Percentiles rank a stretch among this genome's conserved stretches.
Evolutionary conservation across 2,329 filamentous ascomycete genomes (phyloP).

Genomic region (Elsinoe ampelina): DNA sequence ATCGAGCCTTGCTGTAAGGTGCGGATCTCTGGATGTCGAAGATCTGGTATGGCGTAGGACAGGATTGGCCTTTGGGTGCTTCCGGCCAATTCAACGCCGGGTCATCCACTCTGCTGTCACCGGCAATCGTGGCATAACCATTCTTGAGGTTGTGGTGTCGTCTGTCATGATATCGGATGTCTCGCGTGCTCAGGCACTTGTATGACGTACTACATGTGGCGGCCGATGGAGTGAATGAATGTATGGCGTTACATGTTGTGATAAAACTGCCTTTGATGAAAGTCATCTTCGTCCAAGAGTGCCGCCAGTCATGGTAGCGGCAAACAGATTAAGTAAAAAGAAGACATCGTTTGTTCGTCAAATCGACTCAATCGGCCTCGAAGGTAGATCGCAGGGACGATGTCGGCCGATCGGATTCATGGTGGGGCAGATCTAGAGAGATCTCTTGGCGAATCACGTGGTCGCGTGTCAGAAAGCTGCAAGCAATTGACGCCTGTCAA

Average conservation of each 20-base stretch:
- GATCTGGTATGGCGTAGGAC: conserved; percentile 84
- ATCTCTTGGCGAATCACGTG: conserved; percentile 10
- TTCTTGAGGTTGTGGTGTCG: background rate
- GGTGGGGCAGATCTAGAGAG: conserved; percentile 7
- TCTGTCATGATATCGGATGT: conserved; percentile 9
- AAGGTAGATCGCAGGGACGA: background rate
- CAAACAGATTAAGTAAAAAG: background rate
- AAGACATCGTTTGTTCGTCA: background rate
- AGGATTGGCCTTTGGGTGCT: conserved; percentile 30
- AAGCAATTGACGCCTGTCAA: conserved; percentile 1
- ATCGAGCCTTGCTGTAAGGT: conserved; percentile 72
- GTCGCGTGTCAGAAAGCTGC: background rate
- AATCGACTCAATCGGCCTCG: background rate
- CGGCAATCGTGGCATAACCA: conserved; percentile 27
- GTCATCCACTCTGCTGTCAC: conserved; percentile 18
- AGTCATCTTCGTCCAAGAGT: background rate
- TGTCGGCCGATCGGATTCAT: background rate
- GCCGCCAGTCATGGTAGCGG: conserved; percentile 6
- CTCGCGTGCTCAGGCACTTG: conserved; percentile 12
- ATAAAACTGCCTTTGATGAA: conserved; percentile 4
- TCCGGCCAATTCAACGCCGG: conserved; percentile 24
- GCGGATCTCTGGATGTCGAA: conserved; percentile 53
- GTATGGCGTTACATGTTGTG: conserved; percentile 2
- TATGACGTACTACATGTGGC: conserved; percentile 13
- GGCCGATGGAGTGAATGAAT: background rate